Conservation (phyloP, 176 grass and related monocot species). For the Oryza rufipogon region DNA sequence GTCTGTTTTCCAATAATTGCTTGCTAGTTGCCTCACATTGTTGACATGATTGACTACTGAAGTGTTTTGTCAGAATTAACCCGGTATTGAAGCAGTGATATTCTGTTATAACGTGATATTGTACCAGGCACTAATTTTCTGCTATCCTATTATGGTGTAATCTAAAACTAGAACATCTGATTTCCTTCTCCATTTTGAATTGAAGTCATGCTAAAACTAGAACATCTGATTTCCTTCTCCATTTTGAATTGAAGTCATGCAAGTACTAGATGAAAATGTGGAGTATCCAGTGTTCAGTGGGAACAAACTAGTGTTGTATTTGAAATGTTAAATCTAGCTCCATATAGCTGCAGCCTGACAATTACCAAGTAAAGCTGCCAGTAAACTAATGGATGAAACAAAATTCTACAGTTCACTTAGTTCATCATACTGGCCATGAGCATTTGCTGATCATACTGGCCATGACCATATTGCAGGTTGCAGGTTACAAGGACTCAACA, state of each 20-base stretch:
- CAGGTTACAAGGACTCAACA: background rate
- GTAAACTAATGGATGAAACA: no score
- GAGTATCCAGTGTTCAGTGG: background rate
- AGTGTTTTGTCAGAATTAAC: slow-evolving; percentile 44
- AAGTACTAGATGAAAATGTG: background rate
- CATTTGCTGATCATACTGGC: background rate
- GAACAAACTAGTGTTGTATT: background rate
- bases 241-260: background rate
- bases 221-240: background rate
- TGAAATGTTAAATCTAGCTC: background rate
- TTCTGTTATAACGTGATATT: background rate
- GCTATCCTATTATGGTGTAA: background rate
- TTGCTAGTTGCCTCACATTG: slow-evolving; percentile 26
- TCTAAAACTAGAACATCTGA: background rate
- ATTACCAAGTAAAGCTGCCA: no score
- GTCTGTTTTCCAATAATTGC: slow-evolving; percentile 41
- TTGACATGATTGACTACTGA: slow-evolving; percentile 36
- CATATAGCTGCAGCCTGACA: background rate
- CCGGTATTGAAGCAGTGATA: slow-evolving; percentile 14
- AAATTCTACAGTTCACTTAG: background rate
- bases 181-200: background rate
- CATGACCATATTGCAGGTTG: background rate
- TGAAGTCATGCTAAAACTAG: background rate
- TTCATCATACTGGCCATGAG: background rate
- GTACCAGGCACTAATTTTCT: background rate